Conservation (phyloP, 805 yeast genomes). For the Candida sonorensis region DNA sequence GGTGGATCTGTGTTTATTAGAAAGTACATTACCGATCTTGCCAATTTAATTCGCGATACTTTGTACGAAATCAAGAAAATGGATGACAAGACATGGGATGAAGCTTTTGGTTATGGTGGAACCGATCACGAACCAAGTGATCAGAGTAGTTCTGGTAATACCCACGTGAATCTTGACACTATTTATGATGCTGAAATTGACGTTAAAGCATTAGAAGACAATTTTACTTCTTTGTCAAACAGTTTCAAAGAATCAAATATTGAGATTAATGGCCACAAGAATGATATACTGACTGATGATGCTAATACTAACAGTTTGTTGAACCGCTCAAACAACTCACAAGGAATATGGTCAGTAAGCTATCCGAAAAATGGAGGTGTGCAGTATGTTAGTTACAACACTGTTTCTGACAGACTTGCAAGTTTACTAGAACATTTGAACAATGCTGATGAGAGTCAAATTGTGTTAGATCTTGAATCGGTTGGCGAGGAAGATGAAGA, state of each 20-base stretch:
- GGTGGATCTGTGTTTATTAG: conserved; percentile 37
- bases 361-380: conserved; percentile 14
- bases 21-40: conserved; percentile 46
- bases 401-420: conserved; percentile 12
- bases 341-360: conserved; percentile 19
- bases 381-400: conserved; percentile 4
- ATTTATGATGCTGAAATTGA: conserved; percentile 18
- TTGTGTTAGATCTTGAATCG: conserved; percentile 5
- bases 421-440: conserved; percentile 11
- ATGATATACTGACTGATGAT: neutral
- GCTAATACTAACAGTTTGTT: no score
- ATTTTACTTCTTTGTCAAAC: conserved; percentile 12
- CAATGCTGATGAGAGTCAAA: conserved; percentile 3
- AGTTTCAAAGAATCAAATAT: conserved; percentile 1
- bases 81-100: conserved; percentile 29
- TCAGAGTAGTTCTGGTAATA: conserved; percentile 12
- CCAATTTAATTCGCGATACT: conserved; percentile 45
- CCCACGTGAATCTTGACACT: conserved; percentile 8
- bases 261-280: neutral
- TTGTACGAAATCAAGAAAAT: conserved; percentile 28
- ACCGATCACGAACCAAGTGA: no score
- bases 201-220: conserved; percentile 16
- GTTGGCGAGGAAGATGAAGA: conserved; percentile 13
- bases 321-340: no score
- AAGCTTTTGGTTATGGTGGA: no score